Evolutionary conservation across 169 alveolate genomes (phyloP), one percentile per base, ranked within the genome.

Genomic region (Eimeria falciformis): DNA sequence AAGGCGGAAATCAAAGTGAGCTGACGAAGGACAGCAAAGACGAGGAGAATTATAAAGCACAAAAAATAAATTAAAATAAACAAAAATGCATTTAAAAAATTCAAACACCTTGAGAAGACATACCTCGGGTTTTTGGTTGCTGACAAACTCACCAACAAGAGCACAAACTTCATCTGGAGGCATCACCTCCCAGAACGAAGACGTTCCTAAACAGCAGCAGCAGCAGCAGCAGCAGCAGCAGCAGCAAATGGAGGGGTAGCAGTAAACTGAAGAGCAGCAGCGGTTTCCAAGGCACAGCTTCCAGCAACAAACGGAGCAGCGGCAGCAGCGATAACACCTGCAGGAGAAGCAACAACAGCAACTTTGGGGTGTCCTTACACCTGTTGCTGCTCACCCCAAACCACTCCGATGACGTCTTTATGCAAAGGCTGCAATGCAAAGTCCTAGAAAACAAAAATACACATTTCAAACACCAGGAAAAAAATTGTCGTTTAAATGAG

Each of bases 161-260:
- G 56, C 7, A 56, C 82, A 27, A 29, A 71, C 82, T 4, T 21
- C 55, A 17, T 71, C 82, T 12, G 40, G 9, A 17, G 82, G 40
- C 3, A 71, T 7, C 17, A 56, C 82, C 12, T 29, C 82, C 82
- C 82, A 71, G 40, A 71, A 71, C 0, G 82, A 71, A 21, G 82
- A 56, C 7, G 82, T 71, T 9, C 82, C 82, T 71, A n/a, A 4
- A n/a, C 40, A 37, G 82, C 2, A 29, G 25, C 82, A 27, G 33
- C 1, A 12, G 11, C 77, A 66, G 77, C 23, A n/a, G 77, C 77
- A 66, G 45, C 21, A n/a, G n/a, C n/a, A n/a, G n/a, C n/a, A n/a
- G n/a, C n/a, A n/a, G n/a, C n/a, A n/a, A n/a, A n/a, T n/a, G n/a
- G n/a, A n/a, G n/a, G n/a, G n/a, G n/a, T n/a, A n/a, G n/a, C n/a